phyloP scores from a whole-genome alignment of 257 asterid species.

The Salvia hispanica region DNA sequence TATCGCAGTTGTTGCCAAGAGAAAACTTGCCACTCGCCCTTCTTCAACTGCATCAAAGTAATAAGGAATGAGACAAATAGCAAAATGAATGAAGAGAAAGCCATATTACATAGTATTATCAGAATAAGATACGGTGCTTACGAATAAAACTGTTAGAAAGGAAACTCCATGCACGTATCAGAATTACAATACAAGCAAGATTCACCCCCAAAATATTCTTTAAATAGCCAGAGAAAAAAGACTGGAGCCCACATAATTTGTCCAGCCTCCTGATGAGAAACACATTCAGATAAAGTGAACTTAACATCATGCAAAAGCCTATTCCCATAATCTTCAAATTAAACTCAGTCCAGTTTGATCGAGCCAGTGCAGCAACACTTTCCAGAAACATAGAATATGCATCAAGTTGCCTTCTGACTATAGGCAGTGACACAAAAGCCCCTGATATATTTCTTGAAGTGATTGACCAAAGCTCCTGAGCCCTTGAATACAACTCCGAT shows the following conservation, averaged over 20 bases:
- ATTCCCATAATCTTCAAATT: constrained; percentile 77
- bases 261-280: constrained; percentile 62
- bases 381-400: constrained; percentile 70
- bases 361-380: constrained; percentile 83
- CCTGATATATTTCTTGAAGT: constrained; percentile 48
- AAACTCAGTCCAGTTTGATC: constrained; percentile 98
- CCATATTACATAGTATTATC: constrained; percentile 22
- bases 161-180: constrained; percentile 86
- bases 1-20: constrained; percentile 84
- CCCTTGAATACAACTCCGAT: constrained; percentile 63
- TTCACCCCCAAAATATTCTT: constrained; percentile 43
- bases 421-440: constrained; percentile 42
- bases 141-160: constrained; percentile 93
- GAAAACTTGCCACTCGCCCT: constrained; percentile 91
- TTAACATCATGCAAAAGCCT: constrained; percentile 74
- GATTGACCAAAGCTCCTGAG: constrained; percentile 71
- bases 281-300: constrained; percentile 61
- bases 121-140: constrained; percentile 46
- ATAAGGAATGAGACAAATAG: constrained; percentile 28
- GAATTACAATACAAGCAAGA: constrained; percentile 58
- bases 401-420: constrained; percentile 57
- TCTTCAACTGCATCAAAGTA: constrained; percentile 78
- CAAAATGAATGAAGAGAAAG: constrained; percentile 24
- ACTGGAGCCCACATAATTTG: constrained; percentile 43
- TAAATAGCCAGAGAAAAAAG: constrained; percentile 43